These are phyloP conservation scores for Tulasnella sp. DNA, from an alignment of 768 basidiomycete species.

Conservation along the genomic window DNA sequence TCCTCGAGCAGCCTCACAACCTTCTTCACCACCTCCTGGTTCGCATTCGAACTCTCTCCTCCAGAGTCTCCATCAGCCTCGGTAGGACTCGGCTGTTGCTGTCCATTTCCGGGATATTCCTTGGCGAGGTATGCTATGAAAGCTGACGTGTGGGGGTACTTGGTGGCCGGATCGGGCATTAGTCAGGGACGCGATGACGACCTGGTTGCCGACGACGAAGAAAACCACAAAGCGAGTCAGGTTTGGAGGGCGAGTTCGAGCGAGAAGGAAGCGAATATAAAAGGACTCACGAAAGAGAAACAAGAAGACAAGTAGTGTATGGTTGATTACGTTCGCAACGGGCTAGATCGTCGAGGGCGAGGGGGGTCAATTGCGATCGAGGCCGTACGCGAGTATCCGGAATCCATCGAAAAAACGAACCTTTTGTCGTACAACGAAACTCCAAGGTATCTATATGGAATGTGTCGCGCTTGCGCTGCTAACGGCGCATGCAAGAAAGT, in stretches of 20 bases:
- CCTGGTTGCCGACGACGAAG: neutral
- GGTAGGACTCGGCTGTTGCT: conserved; percentile 39
- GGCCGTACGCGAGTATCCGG: neutral
- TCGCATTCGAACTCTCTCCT: conserved; percentile 55
- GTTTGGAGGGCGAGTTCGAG: neutral
- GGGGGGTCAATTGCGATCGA: conserved; percentile 1
- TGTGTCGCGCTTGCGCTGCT: neutral
- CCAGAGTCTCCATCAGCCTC: conserved; percentile 44
- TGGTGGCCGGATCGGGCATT: conserved; percentile 32
- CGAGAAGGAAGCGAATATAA: neutral
- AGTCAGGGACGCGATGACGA: neutral
- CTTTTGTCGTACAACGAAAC: conserved; percentile 3
- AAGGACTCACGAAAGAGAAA: neutral
- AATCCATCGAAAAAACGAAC: neutral
- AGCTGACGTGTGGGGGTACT: conserved; percentile 79
- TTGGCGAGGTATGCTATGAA: conserved; percentile 71
- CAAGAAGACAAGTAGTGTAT: neutral
- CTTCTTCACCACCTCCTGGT: conserved; percentile 59
- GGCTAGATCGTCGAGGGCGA: neutral
- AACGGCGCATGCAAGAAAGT: neutral
- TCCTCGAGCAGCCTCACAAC: conserved; percentile 69
- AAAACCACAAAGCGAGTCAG: neutral
- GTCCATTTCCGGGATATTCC: conserved; percentile 53
- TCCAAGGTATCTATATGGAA: conserved; percentile 6
- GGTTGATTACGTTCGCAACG: neutral